A percentile compares a stretch with the other conserved stretches of the same genome.
phyloP scores from a whole-genome alignment of 768 basidiomycete species.

The Dentipellis sp. region DNA sequence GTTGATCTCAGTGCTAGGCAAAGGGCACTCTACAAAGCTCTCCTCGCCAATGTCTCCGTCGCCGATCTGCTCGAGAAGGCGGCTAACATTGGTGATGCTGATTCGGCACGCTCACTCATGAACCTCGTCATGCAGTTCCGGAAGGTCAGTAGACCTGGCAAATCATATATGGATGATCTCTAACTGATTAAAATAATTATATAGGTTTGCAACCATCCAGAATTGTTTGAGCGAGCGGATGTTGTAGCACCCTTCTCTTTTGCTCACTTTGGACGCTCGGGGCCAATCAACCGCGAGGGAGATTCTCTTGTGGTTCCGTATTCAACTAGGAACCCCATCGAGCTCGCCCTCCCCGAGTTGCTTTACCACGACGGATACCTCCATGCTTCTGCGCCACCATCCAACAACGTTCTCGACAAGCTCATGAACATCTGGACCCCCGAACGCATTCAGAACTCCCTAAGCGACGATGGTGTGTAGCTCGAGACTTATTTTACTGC shows the following conservation, averaged over 20 bases:
- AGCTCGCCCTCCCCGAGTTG: slow-evolving; percentile 63
- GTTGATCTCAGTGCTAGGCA: slow-evolving; percentile 93
- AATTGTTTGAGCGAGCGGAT: slow-evolving; percentile 95
- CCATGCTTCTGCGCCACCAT: slow-evolving; percentile 27
- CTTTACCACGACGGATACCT: slow-evolving; percentile 75
- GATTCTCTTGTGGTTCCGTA: slow-evolving; percentile 77
- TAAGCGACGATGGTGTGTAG: slow-evolving; percentile 52
- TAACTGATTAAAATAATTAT: not conserved
- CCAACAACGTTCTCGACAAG: slow-evolving; percentile 48
- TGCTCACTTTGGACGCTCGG: slow-evolving; percentile 70
- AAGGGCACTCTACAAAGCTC: slow-evolving; percentile 77
- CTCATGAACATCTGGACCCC: slow-evolving; percentile 89
- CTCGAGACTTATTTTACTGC: not conserved
- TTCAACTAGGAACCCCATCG: slow-evolving; percentile 82
- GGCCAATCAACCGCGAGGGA: slow-evolving; percentile 80
- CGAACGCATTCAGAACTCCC: slow-evolving; percentile 67
- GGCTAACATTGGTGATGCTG: slow-evolving; percentile 81
- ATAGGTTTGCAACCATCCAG: slow-evolving; percentile 96
- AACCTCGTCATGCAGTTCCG: slow-evolving; percentile 99
- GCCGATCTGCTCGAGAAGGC: slow-evolving; percentile 92
- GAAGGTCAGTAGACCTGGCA: slow-evolving; percentile 44
- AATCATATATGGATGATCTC: not conserved
- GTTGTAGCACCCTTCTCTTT: slow-evolving; percentile 92
- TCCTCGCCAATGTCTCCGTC: slow-evolving; percentile 90
- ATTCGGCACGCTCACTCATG: slow-evolving; percentile 92